A percentile compares a stretch with the other conserved stretches of the same genome.
Conservation (phyloP, 163 green algal species). For the Chlorella variabilis region DNA sequence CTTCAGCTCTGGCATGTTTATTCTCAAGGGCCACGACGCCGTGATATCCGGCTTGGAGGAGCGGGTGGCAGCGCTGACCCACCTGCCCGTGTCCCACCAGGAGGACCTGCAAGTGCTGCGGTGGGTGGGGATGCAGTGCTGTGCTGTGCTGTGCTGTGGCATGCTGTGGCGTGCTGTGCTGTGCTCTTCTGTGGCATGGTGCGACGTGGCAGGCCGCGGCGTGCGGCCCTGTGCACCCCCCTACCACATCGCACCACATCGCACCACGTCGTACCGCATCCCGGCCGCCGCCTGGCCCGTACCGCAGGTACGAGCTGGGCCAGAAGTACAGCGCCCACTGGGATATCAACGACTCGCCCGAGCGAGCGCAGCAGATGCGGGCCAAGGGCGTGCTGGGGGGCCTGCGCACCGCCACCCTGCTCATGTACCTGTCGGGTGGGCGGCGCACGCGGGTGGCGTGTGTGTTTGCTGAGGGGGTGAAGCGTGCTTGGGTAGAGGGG, state of each 20-base stretch:
- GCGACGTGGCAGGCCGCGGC: too few species aligned
- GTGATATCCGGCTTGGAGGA: neutral
- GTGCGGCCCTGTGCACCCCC: too few species aligned
- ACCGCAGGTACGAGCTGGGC: constrained; percentile 1
- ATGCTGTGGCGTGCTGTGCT: too few species aligned
- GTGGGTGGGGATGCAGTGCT: neutral
- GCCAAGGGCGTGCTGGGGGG: neutral
- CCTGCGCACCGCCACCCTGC: constrained; percentile 10
- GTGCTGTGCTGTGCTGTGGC: neutral
- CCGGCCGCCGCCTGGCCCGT: too few species aligned
- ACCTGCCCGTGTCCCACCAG: neutral
- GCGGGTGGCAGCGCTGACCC: neutral
- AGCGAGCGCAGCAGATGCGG: neutral
- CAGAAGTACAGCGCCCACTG: constrained; percentile 27
- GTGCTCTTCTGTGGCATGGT: too few species aligned
- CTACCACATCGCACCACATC: too few species aligned
- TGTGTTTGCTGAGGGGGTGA: neutral
- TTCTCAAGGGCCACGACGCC: neutral
- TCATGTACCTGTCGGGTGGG: constrained; percentile 30
- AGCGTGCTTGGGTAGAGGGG: too few species aligned
- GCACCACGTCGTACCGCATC: too few species aligned
- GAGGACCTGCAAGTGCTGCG: neutral
- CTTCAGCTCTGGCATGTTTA: neutral
- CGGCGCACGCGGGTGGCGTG: neutral
- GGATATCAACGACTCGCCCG: constrained; percentile 16